phyloP scores from a whole-genome alignment of 2,329 filamentous ascomycete species.

The Exophiala mesophila region DNA sequence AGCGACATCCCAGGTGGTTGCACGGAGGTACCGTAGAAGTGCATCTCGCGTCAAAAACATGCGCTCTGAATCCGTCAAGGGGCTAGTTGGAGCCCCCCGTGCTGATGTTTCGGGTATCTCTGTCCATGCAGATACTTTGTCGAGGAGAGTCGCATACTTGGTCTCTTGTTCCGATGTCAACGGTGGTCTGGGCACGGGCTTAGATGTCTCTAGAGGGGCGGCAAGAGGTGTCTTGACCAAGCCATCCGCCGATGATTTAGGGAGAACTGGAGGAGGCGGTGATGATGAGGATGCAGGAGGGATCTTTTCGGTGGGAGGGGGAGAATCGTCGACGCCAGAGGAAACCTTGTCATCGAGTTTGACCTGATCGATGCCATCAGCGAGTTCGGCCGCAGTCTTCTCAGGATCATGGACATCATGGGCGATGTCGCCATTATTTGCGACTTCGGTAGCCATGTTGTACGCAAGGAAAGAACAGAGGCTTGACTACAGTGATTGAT shows the following conservation, averaged over 20 bases:
- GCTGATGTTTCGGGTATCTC: slow-evolving; percentile 61
- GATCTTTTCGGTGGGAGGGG: too few relatives aligned
- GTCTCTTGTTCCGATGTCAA: slow-evolving; percentile 71
- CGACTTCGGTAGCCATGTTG: slow-evolving; percentile 15
- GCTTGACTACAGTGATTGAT: too few relatives aligned
- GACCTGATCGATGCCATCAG: slow-evolving; percentile 10
- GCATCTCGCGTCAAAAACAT: slow-evolving; percentile 92
- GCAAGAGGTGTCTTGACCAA: slow-evolving; percentile 54
- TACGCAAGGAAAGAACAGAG: too few relatives aligned
- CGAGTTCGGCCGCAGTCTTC: slow-evolving; percentile 16
- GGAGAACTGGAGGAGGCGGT: slow-evolving; percentile 28
- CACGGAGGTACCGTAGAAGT: slow-evolving; percentile 84
- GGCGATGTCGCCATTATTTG: slow-evolving; percentile 1
- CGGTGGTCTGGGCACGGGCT: slow-evolving; percentile 51
- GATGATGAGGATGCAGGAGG: too few relatives aligned
- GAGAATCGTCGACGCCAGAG: too few relatives aligned
- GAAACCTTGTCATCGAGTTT: slow-evolving; percentile 14
- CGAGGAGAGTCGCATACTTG: slow-evolving; percentile 76
- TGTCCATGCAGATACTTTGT: slow-evolving; percentile 65
- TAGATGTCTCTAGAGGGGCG: slow-evolving; percentile 53
- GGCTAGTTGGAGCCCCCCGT: slow-evolving; percentile 53
- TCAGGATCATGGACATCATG: slow-evolving; percentile 16
- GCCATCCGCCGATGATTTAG: slow-evolving; percentile 35
- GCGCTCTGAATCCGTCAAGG: slow-evolving; percentile 72
- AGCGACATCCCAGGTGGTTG: slow-evolving; percentile 79